phyloP scores from a whole-genome alignment of 163 green algal genomes.

The Chlamydomonas reinhardtii region DNA sequence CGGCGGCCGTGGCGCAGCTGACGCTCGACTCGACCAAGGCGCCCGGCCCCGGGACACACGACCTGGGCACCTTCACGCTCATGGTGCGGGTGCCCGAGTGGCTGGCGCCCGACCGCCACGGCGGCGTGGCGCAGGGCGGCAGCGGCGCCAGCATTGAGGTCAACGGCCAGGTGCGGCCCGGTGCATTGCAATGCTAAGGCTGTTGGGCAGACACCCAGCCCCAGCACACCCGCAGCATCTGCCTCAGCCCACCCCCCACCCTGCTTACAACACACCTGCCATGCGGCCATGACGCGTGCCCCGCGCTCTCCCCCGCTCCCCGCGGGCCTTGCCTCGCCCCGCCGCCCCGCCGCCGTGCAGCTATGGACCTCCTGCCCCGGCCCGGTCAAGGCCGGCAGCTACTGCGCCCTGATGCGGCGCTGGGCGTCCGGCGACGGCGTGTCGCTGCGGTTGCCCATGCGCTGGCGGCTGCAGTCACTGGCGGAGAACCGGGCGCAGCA shows the following conservation, averaged over 20 bases:
- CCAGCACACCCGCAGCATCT: too few relatives aligned
- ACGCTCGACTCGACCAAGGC: background rate
- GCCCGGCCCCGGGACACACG: background rate
- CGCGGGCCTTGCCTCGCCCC: too few relatives aligned
- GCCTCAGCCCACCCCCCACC: too few relatives aligned
- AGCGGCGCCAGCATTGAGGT: slow-evolving; percentile 12
- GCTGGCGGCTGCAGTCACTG: slow-evolving; percentile 54
- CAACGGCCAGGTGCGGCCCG: slow-evolving; percentile 28
- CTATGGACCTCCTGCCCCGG: slow-evolving; percentile 28
- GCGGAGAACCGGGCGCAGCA: slow-evolving; percentile 62
- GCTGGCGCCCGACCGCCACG: background rate
- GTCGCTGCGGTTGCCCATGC: slow-evolving; percentile 60
- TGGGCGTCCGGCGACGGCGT: slow-evolving; percentile 59
- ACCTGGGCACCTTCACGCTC: slow-evolving; percentile 21
- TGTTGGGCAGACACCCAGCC: too few relatives aligned
- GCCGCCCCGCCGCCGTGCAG: too few relatives aligned
- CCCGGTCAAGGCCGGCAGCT: background rate
- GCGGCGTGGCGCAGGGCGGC: background rate
- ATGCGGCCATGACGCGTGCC: too few relatives aligned
- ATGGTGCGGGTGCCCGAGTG: slow-evolving; percentile 62
- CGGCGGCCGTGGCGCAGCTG: slow-evolving; percentile 19
- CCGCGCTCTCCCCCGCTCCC: too few relatives aligned
- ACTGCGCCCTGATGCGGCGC: slow-evolving; percentile 6
- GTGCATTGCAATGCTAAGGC: too few relatives aligned
- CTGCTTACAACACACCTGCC: too few relatives aligned